Conservation (phyloP, 371 early-diverging fungal genomes). For the Apophysomyces trapeziformis region DNA sequence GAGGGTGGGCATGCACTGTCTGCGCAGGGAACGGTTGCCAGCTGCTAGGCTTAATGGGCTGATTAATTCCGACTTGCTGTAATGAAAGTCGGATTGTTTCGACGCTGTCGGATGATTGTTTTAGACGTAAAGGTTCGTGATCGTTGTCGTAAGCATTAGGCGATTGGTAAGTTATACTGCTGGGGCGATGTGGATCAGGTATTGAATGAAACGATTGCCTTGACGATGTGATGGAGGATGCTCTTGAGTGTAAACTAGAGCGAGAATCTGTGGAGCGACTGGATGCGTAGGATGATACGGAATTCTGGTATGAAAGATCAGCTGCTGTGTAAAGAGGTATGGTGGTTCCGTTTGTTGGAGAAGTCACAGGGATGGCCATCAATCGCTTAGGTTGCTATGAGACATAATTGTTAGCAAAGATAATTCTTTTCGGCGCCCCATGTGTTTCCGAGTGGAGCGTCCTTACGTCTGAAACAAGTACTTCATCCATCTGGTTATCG, state of each 20-base stretch:
- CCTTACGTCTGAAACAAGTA: slow-evolving; percentile 5
- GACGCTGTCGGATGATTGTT: background rate
- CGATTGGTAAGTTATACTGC: slow-evolving; percentile 10
- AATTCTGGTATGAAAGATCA: slow-evolving; percentile 20
- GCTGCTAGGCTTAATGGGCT: background rate
- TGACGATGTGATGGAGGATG: background rate
- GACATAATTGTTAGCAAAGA: background rate
- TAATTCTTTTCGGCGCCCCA: background rate
- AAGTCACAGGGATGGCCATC: background rate
- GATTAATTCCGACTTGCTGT: background rate
- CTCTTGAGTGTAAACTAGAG: slow-evolving; percentile 8
- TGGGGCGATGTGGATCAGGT: background rate
- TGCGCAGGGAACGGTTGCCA: background rate
- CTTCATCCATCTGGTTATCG: slow-evolving; percentile 1
- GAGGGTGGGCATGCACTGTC: background rate
- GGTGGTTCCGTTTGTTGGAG: background rate
- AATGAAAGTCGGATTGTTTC: background rate
- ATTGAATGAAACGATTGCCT: background rate
- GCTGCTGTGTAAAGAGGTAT: background rate
- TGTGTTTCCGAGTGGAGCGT: background rate
- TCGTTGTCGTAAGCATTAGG: slow-evolving; percentile 20
- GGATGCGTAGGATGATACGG: slow-evolving; percentile 21
- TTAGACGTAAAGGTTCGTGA: background rate
- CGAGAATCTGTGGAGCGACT: slow-evolving; percentile 20
- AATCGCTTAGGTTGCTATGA: slow-evolving; percentile 3